Base-by-base conservation (phyloP, 768 basidiomycete genomes). In the Leccinum rimulosum region DNA sequence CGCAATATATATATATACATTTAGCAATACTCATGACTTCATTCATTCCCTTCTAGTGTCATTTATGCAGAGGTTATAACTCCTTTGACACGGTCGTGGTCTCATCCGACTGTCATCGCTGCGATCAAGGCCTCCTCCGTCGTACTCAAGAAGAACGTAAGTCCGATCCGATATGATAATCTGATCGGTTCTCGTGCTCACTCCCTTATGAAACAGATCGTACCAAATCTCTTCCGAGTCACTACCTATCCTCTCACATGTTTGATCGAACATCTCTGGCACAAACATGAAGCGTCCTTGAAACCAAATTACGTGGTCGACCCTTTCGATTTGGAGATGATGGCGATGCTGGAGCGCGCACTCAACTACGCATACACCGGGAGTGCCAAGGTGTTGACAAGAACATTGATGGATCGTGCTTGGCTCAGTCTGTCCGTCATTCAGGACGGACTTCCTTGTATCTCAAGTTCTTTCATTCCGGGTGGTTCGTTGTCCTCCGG, bases 291-390 rank as follows among this genome's bases (percentile, higher is more conserved):
- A 0, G 6, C 40, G 7, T 15, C 40, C n/a, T 19, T 43, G 17
- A 43, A n/a, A 43, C 6, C n/a, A 19, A 17, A 17, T 0, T 54
- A 61, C 9, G 5, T 35, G 1, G 31, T 61, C 1, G 49, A 61
- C 4, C 52, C 47, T n/a, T 43, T 43, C 17, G 7, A 43, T 15
- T 9, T 43, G 40, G 40, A 43, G n/a, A 43, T 19, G 3, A 19
- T 43, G 17, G 40, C 40, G 3, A 43, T 43, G 40, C n/a, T 43
- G 7, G 7, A 43, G 22, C 27, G 33, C 0, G n/a, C 50, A 1
- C 55, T 60, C 10, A 60, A 56, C 50, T 60, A 51, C 17, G 59
- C 22, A 2, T 58, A 62, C 52, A 62, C 55, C 0, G 52, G 58
- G 1, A 60, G 47, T 2, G 52, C 30, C 0, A 14, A 6, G 0